Evolutionary conservation across 2,329 filamentous ascomycete species (phyloP), one percentile per base, ranked within the genome.

Genomic region (Curvularia hawaiiensis): DNA sequence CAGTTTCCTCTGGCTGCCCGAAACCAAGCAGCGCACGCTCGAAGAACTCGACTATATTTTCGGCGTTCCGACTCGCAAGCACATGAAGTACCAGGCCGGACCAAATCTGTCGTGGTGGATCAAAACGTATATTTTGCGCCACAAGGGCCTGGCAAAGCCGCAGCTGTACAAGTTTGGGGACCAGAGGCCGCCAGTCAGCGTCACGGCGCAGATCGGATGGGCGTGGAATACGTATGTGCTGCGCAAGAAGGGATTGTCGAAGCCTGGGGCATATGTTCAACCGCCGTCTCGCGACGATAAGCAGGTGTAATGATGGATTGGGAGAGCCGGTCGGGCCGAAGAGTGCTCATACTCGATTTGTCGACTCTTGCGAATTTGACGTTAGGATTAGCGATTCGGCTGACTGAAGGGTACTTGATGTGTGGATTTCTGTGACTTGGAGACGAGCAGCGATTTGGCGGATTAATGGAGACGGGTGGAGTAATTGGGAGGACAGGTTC

Each of bases 41-140:
- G 79, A 82, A 63, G 79, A 82, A 59, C 72, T 82, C 20, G 79
- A 82, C 57, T 82, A 82, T 62, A 76, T 83, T 54, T 84, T 84
- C 59, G 81, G 76, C 16, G 77, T 81, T 0, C 77, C 79, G 0
- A 78, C 76, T 0, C 64, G 72, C 18, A 75, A 68, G 10, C 78
- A 79, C 59, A 76, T 77, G 62, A 67, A 64, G 24, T 80, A 73
- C 55, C 71, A 67, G 53, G 63, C 61, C 11, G 53, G 47, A 2
- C 44, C 65, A 30, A 70, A 70, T 22, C 57, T 79, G 39, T 79
- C 80, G 2, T 83, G 77, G 74, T 83, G 77, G 70, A 72, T 82
- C 67, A 77, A 79, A 61, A 76, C 74, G 12, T 79, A 78, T 47
- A 56, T 81, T 18, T 67, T 80, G n/a, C 70, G 72, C 50, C 66